A percentile compares a stretch with the other conserved stretches of the same genome.
Evolutionary conservation across 352 stramenopile genomes (phyloP).

Genomic region (Pythium coloratum): DNA sequence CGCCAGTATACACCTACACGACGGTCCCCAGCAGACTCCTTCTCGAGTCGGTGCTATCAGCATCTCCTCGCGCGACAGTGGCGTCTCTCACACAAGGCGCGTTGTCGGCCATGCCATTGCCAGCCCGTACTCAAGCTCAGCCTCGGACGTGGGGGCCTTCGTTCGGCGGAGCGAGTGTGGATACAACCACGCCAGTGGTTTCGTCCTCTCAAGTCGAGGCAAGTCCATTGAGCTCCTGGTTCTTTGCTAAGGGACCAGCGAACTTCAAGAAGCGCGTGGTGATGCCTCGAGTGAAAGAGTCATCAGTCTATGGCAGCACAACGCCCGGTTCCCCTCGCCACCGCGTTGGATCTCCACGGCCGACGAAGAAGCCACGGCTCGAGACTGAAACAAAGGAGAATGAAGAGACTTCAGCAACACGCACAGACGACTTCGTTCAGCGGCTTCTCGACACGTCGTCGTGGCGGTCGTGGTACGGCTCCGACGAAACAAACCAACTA

Average conservation of each 20-base stretch:
- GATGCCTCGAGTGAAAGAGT: conserved; percentile 31
- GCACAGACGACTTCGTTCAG: conserved; percentile 38
- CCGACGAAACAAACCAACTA: conserved; percentile 38
- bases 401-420: conserved; percentile 1
- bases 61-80: conserved; percentile 9
- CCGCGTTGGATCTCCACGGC: conserved; percentile 19
- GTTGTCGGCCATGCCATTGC: background rate
- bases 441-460: conserved; percentile 41
- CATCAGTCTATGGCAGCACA: background rate
- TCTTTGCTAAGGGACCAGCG: conserved; percentile 56
- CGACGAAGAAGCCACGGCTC: conserved; percentile 16
- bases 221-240: conserved; percentile 64
- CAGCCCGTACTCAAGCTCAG: background rate
- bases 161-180: conserved; percentile 32
- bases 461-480: conserved; percentile 67
- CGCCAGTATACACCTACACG: background rate
- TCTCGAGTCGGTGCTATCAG: conserved; percentile 20
- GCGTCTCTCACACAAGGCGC: conserved; percentile 6
- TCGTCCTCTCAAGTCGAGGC: conserved; percentile 14
- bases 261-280: conserved; percentile 61
- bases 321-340: conserved; percentile 18
- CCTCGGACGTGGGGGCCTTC: conserved; percentile 48
- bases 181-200: background rate
- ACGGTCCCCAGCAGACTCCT: conserved; percentile 19
- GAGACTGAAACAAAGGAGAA: background rate